phyloP scores from a whole-genome alignment of 2,329 filamentous ascomycete genomes.

The Penicillium hordei region DNA sequence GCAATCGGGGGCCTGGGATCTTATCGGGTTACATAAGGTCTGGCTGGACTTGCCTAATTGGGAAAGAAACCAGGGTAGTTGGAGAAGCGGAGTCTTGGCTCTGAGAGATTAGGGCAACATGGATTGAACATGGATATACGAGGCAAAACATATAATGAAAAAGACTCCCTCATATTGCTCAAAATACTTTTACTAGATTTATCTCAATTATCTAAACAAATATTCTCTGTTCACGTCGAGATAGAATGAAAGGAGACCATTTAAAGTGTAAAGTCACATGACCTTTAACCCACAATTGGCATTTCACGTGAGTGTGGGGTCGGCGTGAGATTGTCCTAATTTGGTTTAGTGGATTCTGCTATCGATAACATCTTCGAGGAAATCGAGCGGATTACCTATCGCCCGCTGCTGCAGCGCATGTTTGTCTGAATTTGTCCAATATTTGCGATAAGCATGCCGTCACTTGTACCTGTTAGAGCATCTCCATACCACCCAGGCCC shows the following conservation, averaged over 20 bases:
- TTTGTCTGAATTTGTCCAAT: conserved; percentile 5
- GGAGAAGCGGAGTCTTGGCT: not conserved
- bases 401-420: not conserved
- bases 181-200: accelerated
- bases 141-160: not conserved
- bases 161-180: too few species aligned
- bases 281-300: not conserved
- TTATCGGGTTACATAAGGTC: conserved; percentile 18
- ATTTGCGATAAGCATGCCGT: conserved; percentile 10
- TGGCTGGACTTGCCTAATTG: conserved; percentile 32
- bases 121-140: not conserved
- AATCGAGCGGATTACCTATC: not conserved
- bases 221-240: too few species aligned
- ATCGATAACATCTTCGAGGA: conserved; percentile 24
- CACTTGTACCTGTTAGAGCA: conserved; percentile 2
- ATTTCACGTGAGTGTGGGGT: conserved; percentile 20
- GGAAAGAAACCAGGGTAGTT: conserved; percentile 16
- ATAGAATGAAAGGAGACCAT: not conserved
- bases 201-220: not conserved
- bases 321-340: conserved; percentile 21
- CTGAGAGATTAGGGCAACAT: not conserved
- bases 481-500: not conserved
- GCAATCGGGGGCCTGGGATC: not conserved
- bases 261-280: not conserved
- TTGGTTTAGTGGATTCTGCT: conserved; percentile 21